These are phyloP conservation scores for Favolaschia claudopus DNA, from an alignment of 768 basidiomycete species.

Conservation along the genomic window DNA sequence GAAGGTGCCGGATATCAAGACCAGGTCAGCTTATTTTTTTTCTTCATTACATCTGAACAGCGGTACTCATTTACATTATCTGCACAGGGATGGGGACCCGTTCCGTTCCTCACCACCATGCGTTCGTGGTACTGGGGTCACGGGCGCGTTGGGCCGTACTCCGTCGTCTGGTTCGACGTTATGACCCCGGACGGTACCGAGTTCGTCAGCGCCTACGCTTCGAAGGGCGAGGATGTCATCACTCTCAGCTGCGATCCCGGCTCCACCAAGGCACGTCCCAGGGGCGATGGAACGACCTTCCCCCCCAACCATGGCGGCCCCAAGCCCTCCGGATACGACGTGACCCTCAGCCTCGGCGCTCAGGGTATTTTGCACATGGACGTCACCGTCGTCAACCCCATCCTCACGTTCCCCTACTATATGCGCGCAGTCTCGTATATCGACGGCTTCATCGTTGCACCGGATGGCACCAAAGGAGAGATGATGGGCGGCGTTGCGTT, in stretches of 20 bases:
- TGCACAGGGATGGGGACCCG: conserved; percentile 18
- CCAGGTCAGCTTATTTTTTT: too few relatives aligned
- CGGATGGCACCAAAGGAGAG: too few relatives aligned
- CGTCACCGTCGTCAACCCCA: not conserved
- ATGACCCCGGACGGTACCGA: conserved; percentile 10
- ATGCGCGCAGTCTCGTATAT: too few relatives aligned
- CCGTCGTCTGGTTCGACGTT: conserved; percentile 25
- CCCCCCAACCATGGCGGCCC: not conserved
- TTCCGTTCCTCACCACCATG: conserved; percentile 6
- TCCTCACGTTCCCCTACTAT: too few relatives aligned
- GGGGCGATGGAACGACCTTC: not conserved
- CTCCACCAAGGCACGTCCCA: not conserved
- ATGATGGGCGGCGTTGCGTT: too few relatives aligned
- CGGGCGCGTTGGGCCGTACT: conserved; percentile 22
- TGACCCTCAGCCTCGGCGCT: not conserved
- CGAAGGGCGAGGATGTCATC: conserved; percentile 5
- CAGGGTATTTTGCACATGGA: not conserved
- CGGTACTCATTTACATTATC: too few relatives aligned
- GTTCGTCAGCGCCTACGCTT: conserved; percentile 15
- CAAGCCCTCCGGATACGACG: not conserved
- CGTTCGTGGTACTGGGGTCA: conserved; percentile 24
- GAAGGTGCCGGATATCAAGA: too few relatives aligned
- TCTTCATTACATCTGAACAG: too few relatives aligned
- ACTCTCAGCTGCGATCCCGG: not conserved
- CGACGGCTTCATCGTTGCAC: too few relatives aligned